Evolutionary conservation across 139 green algal genomes (phyloP).

Genomic region (Penium margaritaceum): DNA sequence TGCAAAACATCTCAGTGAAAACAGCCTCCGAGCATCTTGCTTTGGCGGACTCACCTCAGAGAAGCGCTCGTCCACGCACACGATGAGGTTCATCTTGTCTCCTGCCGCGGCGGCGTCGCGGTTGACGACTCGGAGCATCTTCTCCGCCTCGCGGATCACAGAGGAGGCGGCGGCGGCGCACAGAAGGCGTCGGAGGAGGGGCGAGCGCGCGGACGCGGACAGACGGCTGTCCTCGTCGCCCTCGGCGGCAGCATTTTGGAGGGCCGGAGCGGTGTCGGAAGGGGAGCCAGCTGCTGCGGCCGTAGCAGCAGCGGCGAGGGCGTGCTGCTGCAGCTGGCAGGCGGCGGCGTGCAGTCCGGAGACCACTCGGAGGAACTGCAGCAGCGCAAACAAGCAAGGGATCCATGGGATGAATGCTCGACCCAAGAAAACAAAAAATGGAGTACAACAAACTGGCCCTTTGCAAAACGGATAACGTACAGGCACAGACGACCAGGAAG

Average conservation of each 20-base stretch:
- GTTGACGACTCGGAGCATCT: constrained; percentile 52
- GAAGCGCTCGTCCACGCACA: too few relatives aligned
- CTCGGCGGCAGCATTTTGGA: not conserved
- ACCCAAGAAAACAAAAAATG: too few relatives aligned
- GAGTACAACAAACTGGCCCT: too few relatives aligned
- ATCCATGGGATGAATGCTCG: not conserved
- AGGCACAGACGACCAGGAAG: too few relatives aligned
- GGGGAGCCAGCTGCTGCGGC: too few relatives aligned
- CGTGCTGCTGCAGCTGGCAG: not conserved
- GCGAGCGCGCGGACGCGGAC: constrained; percentile 3
- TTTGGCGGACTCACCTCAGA: too few relatives aligned
- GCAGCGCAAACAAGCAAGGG: too few relatives aligned
- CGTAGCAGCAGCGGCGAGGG: too few relatives aligned
- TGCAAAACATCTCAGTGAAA: too few relatives aligned
- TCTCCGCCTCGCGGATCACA: constrained; percentile 37
- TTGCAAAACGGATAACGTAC: too few relatives aligned
- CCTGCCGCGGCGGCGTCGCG: constrained; percentile 43
- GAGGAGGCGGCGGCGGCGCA: constrained; percentile 7
- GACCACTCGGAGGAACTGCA: not conserved
- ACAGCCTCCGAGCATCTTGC: too few relatives aligned
- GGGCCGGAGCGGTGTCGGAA: not conserved
- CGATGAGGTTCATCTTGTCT: constrained; percentile 50
- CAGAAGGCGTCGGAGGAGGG: constrained; percentile 24
- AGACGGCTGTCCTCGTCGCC: not conserved
- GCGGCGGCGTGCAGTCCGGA: not conserved